Percentiles rank a stretch among this genome's conserved stretches.
phyloP scores from a whole-genome alignment of 2,329 filamentous ascomycete species.

The Pezicula radicicola region DNA sequence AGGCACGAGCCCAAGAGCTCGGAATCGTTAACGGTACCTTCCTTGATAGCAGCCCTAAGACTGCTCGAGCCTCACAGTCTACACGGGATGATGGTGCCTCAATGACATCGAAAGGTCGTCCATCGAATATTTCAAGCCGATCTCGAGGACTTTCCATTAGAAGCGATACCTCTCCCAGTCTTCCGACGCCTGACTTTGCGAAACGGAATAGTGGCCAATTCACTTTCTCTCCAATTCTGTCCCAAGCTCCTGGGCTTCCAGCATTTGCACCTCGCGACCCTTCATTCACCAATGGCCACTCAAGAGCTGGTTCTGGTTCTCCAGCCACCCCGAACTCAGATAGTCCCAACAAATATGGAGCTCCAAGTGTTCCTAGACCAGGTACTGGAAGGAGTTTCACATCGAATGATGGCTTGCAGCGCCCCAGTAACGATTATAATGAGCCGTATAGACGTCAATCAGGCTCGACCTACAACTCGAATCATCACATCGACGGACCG shows the following conservation, averaged over 20 bases:
- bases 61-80: conserved; percentile 29
- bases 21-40: conserved; percentile 75
- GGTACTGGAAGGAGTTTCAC: conserved; percentile 60
- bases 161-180: conserved; percentile 58
- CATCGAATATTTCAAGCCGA: conserved; percentile 33
- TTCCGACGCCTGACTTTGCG: conserved; percentile 65
- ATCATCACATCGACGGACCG: conserved; percentile 33
- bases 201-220: conserved; percentile 66
- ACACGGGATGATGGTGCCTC: conserved; percentile 37
- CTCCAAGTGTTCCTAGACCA: conserved; percentile 37
- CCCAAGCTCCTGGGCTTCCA: conserved; percentile 42
- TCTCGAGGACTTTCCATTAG: conserved; percentile 59
- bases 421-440: conserved; percentile 49
- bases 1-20: conserved; percentile 68
- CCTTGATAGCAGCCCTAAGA: conserved; percentile 26
- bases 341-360: conserved; percentile 35
- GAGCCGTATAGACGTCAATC: conserved; percentile 47
- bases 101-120: conserved; percentile 21
- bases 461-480: conserved; percentile 50
- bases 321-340: conserved; percentile 49
- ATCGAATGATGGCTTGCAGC: conserved; percentile 42
- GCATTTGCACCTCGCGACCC: conserved; percentile 56
- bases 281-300: conserved; percentile 44
- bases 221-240: conserved; percentile 52
- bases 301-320: conserved; percentile 54